phyloP scores from a whole-genome alignment of 257 asterid species.

The Phtheirospermum japonicum region DNA sequence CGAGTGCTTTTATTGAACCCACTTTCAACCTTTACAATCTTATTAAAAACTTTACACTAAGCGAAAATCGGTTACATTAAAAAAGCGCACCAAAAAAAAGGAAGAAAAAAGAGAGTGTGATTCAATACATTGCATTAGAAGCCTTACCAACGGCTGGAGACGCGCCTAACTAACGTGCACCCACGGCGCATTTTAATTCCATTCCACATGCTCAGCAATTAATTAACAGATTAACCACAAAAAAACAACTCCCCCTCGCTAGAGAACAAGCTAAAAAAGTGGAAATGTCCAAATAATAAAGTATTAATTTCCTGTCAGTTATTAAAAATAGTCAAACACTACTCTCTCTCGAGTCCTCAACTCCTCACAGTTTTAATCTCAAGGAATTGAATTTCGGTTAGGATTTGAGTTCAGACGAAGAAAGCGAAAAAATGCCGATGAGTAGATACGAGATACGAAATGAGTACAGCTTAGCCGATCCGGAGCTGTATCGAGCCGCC shows the following conservation, averaged over 20 bases:
- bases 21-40: too few relatives aligned
- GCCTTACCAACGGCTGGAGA: not conserved
- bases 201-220: not conserved
- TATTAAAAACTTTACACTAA: too few relatives aligned
- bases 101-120: not conserved
- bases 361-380: not conserved
- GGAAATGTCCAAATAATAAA: not conserved
- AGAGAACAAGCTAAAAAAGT: not conserved
- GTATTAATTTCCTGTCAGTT: not conserved
- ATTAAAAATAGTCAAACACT: not conserved
- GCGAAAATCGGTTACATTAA: too few relatives aligned
- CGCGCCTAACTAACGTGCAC: not conserved
- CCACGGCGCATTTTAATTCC: too few relatives aligned
- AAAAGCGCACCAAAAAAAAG: not conserved
- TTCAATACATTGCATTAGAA: not conserved
- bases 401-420: slow-evolving; percentile 26
- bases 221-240: not conserved
- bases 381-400: slow-evolving; percentile 26
- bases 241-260: not conserved
- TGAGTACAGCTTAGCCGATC: slow-evolving; percentile 88
- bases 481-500: slow-evolving; percentile 77
- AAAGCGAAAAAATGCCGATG: slow-evolving; percentile 61
- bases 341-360: not conserved
- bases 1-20: too few relatives aligned
- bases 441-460: slow-evolving; percentile 82